Evolutionary conservation across 345 rosid genomes (phyloP).

Genomic region (Durio zibethinus): DNA sequence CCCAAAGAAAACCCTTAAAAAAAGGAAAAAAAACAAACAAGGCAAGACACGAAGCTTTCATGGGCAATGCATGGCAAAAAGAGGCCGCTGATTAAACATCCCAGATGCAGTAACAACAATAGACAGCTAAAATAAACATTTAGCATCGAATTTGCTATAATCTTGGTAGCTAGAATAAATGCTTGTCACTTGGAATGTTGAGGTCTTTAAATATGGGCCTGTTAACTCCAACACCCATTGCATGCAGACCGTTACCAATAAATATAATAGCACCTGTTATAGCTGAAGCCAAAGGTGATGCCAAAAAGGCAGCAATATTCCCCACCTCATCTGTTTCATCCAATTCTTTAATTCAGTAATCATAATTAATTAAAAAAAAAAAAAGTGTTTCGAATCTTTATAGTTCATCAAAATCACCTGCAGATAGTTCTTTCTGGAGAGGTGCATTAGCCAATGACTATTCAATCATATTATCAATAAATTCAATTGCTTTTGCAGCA

Average conservation of each 20-base stretch:
- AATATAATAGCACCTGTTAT: conserved; percentile 59
- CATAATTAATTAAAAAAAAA: neutral
- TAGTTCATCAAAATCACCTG: conserved; percentile 44
- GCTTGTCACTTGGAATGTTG: conserved; percentile 51
- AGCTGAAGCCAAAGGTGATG: conserved; percentile 74
- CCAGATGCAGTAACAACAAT: neutral
- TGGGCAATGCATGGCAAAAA: too few relatives aligned
- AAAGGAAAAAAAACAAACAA: too few relatives aligned
- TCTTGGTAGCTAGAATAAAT: conserved; percentile 19
- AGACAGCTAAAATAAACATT: neutral
- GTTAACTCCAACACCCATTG: conserved; percentile 74
- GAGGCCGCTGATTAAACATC: neutral
- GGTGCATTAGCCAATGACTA: conserved; percentile 82
- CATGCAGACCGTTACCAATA: conserved; percentile 49
- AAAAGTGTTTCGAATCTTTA: neutral
- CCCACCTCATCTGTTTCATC: conserved; percentile 64
- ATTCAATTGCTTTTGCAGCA: conserved; percentile 77
- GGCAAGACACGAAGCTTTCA: neutral
- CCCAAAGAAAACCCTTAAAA: neutral
- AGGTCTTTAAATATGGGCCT: conserved; percentile 82
- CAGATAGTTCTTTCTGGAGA: conserved; percentile 75
- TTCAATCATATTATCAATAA: conserved; percentile 77
- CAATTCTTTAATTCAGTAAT: neutral
- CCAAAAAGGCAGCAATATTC: conserved; percentile 64
- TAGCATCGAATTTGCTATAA: neutral